phyloP scores from a whole-genome alignment of 1,284 basidiomycete genomes.

The Sporisorium sorghi region DNA sequence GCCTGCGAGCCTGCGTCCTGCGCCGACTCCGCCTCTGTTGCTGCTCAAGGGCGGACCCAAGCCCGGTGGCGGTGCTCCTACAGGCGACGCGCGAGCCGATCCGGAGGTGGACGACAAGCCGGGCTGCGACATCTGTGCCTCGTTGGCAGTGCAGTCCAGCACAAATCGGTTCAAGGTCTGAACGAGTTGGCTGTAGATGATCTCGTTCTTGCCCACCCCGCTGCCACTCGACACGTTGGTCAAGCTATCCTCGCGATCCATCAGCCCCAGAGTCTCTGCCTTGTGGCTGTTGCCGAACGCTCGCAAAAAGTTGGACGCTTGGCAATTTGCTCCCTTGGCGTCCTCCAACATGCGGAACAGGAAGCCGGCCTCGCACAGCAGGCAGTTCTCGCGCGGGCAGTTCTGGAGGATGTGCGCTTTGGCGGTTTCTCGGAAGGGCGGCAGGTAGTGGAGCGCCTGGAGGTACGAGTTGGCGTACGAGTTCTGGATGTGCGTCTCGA shows the following conservation, averaged over 20 bases:
- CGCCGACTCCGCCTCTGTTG: constrained; percentile 38
- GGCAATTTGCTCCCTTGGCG: constrained; percentile 92
- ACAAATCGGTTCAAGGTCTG: constrained; percentile 95
- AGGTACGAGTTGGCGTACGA: constrained; percentile 95
- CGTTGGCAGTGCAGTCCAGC: constrained; percentile 73
- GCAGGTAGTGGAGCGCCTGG: constrained; percentile 87
- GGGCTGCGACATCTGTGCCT: constrained; percentile 30
- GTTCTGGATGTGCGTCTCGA: constrained; percentile 96
- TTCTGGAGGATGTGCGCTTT: constrained; percentile 85
- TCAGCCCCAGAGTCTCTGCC: constrained; percentile 85
- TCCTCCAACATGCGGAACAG: constrained; percentile 95
- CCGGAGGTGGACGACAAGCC: background rate
- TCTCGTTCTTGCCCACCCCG: constrained; percentile 35
- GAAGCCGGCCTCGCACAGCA: constrained; percentile 95
- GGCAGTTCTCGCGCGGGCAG: constrained; percentile 88
- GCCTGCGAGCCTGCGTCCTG: constrained; percentile 13
- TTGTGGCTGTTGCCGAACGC: constrained; percentile 82
- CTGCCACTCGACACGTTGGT: constrained; percentile 73
- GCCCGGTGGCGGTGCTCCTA: constrained; percentile 42
- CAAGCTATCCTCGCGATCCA: constrained; percentile 80
- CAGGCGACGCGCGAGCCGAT: constrained; percentile 13
- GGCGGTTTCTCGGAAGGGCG: constrained; percentile 82
- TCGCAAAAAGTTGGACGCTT: constrained; percentile 95
- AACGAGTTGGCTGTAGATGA: constrained; percentile 82
- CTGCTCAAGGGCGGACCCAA: constrained; percentile 38